phyloP scores from a whole-genome alignment of 345 rosid genomes.

The Gossypium anomalum region DNA sequence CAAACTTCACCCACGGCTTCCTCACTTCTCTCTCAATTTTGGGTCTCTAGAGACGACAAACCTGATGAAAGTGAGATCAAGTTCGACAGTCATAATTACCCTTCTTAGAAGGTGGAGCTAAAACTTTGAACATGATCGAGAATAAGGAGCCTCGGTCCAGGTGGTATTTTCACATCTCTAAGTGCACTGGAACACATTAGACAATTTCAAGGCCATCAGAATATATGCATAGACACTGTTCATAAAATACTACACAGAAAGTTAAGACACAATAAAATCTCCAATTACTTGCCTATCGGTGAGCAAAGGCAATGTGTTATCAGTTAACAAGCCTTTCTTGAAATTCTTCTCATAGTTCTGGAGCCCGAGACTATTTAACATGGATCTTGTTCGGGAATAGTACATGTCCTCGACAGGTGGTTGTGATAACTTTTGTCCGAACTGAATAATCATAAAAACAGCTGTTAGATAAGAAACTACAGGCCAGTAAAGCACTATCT shows the following conservation, averaged over 20 bases:
- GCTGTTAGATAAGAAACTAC: constrained; percentile 1
- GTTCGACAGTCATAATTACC: neutral
- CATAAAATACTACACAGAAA: neutral
- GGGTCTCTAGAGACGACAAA: constrained; percentile 49
- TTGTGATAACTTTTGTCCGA: constrained; percentile 65
- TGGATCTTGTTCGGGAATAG: constrained; percentile 49
- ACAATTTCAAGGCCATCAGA: neutral
- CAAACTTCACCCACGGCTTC: constrained; percentile 32
- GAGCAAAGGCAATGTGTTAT: constrained; percentile 75
- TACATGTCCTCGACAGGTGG: constrained; percentile 52
- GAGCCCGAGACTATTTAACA: constrained; percentile 72
- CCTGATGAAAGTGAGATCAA: neutral
- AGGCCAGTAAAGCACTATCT: neutral
- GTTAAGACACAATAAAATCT: constrained; percentile 5
- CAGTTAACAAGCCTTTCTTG: constrained; percentile 80
- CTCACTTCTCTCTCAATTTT: constrained; percentile 48
- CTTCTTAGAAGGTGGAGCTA: constrained; percentile 6
- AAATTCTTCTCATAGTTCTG: constrained; percentile 88
- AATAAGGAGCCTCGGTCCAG: constrained; percentile 95
- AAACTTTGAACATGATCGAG: constrained; percentile 81
- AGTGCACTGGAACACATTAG: constrained; percentile 59
- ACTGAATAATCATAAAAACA: constrained; percentile 37
- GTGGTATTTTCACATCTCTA: constrained; percentile 85
- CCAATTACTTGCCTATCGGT: constrained; percentile 62
- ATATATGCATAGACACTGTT: neutral